These are phyloP conservation scores for Alternaria triticina DNA, from an alignment of 2,329 filamentous ascomycete genomes.

Conservation along the genomic window DNA sequence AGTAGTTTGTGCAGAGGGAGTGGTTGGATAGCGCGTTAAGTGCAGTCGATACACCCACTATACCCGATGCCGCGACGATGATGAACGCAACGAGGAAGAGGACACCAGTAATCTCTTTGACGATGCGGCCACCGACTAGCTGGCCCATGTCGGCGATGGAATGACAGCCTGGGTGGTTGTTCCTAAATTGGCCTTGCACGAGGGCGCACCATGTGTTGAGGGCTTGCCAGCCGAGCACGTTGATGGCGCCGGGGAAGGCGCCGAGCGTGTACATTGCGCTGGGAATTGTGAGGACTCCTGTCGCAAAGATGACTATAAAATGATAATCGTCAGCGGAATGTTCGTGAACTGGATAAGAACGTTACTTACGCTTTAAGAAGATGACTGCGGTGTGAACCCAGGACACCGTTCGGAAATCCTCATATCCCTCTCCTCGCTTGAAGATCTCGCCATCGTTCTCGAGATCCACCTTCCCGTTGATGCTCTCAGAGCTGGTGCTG, in stretches of 20 bases:
- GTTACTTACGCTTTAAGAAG: constrained; percentile 55
- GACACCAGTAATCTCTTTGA: constrained; percentile 60
- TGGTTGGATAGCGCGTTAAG: constrained; percentile 67
- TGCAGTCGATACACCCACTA: constrained; percentile 65
- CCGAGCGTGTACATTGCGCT: constrained; percentile 57
- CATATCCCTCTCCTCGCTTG: constrained; percentile 54
- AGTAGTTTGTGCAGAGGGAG: constrained; percentile 66
- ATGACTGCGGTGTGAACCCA: constrained; percentile 61
- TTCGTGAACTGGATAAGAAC: too few species aligned
- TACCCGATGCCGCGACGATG: constrained; percentile 63
- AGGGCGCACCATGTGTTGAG: constrained; percentile 59
- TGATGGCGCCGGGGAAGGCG: constrained; percentile 56
- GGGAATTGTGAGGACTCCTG: constrained; percentile 59
- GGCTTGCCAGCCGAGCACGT: constrained; percentile 55
- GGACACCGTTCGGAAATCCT: constrained; percentile 61
- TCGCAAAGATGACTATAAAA: constrained; percentile 54
- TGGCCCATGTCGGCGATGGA: constrained; percentile 65
- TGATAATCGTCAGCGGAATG: background rate
- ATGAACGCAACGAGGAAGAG: constrained; percentile 66
- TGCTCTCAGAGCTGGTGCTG: constrained; percentile 27
- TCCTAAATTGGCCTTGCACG: constrained; percentile 60
- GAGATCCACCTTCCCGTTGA: constrained; percentile 30
- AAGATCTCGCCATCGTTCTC: constrained; percentile 58
- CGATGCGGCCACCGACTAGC: constrained; percentile 59
- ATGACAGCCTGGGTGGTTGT: constrained; percentile 59